phyloP scores from a whole-genome alignment of 1,139 yeast species.

The Geotrichum histeridarum region DNA sequence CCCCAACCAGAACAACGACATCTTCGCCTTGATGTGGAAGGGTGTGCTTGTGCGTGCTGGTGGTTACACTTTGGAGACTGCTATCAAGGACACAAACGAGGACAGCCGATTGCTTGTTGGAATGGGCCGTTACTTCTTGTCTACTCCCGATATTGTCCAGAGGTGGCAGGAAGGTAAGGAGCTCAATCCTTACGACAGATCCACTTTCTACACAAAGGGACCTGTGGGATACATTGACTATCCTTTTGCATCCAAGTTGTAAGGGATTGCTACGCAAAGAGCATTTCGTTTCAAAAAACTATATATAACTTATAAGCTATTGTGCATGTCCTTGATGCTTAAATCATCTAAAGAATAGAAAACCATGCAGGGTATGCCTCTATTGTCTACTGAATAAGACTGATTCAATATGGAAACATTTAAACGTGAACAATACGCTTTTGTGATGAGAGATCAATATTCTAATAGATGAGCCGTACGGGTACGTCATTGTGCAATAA shows the following conservation, averaged over 20 bases:
- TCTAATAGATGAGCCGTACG: too few species aligned
- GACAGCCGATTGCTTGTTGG: constrained; percentile 43
- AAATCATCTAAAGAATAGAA: neutral
- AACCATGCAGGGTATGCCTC: too few species aligned
- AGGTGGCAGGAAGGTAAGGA: constrained; percentile 40
- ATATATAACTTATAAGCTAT: neutral
- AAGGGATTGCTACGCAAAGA: neutral
- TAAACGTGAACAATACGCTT: too few species aligned
- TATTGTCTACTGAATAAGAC: too few species aligned
- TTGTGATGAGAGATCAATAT: too few species aligned
- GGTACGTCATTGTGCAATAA: too few species aligned
- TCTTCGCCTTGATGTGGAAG: constrained; percentile 34
- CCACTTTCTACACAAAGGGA: constrained; percentile 37
- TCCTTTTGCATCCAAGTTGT: constrained; percentile 7
- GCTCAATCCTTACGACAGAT: constrained; percentile 40
- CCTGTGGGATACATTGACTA: constrained; percentile 22
- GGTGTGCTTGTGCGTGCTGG: constrained; percentile 43
- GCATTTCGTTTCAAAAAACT: neutral
- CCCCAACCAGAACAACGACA: constrained; percentile 7
- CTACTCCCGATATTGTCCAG: constrained; percentile 52
- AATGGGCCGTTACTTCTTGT: constrained; percentile 44
- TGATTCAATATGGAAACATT: too few species aligned
- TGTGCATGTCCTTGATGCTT: too few species aligned
- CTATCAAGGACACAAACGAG: constrained; percentile 29
- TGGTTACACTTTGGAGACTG: constrained; percentile 33